A percentile compares a stretch with the other conserved stretches of the same genome.
These are phyloP conservation scores for Chenopodium quinoa DNA, from an alignment of 148 eudicot species.

Conservation along the genomic window DNA sequence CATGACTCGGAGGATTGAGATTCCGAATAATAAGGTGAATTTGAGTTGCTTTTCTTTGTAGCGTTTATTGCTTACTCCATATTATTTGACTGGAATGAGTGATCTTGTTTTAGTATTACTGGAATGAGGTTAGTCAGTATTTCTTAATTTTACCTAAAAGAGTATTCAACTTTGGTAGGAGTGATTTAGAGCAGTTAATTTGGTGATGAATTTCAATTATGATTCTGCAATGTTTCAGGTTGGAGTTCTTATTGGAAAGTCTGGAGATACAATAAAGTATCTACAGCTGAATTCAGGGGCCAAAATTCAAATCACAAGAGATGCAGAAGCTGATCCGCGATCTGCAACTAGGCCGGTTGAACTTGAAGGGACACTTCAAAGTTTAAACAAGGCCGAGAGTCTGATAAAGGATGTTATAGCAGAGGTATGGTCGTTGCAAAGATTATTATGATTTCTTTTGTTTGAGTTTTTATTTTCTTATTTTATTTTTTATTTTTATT, in stretches of 20 bases:
- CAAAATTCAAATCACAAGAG: slow-evolving; percentile 88
- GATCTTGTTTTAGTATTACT: no score
- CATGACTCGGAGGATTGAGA: slow-evolving; percentile 61
- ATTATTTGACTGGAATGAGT: no score
- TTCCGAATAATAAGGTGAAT: slow-evolving; percentile 84
- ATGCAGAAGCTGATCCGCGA: slow-evolving; percentile 81
- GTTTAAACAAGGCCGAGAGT: slow-evolving; percentile 76
- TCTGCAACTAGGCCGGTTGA: slow-evolving; percentile 74
- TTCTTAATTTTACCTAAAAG: no score
- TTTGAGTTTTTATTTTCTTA: neutral
- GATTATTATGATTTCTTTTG: neutral
- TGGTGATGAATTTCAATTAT: slow-evolving; percentile 1
- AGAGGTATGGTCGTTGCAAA: slow-evolving; percentile 48
- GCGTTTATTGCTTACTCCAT: no score
- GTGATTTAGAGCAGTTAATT: neutral
- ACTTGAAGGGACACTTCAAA: slow-evolving; percentile 65
- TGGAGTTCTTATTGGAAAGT: slow-evolving; percentile 96
- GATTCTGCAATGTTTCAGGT: slow-evolving; percentile 50
- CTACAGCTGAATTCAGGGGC: slow-evolving; percentile 90
- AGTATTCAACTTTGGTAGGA: neutral
- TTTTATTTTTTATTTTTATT: no score
- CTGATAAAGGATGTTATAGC: slow-evolving; percentile 92
- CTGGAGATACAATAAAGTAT: slow-evolving; percentile 83
- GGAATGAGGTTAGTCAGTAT: no score
- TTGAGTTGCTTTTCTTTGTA: neutral